Evolutionary conservation across 805 yeast species (phyloP).

Genomic region (Suhomyces vadensis): DNA sequence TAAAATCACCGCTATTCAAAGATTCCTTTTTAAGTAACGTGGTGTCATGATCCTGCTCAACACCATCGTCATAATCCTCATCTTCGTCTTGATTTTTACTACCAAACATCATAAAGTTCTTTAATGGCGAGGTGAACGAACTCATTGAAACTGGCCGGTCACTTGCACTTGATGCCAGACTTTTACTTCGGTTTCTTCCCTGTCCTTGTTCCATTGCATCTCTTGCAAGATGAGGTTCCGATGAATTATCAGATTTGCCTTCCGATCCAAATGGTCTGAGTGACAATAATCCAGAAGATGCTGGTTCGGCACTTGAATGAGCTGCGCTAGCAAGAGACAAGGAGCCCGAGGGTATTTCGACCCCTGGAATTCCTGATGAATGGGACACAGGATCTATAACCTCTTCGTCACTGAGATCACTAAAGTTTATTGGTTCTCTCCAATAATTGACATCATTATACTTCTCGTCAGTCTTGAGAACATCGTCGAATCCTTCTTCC

Average conservation of each 20-base stretch:
- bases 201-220: neutral
- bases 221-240: neutral
- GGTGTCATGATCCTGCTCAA: slow-evolving; percentile 24
- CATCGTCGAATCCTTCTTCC: slow-evolving; percentile 33
- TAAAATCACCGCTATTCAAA: slow-evolving; percentile 16
- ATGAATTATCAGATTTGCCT: neutral
- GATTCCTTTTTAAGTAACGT: slow-evolving; percentile 5
- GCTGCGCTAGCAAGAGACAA: slow-evolving; percentile 6
- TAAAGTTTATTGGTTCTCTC: slow-evolving; percentile 78
- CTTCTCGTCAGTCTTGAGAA: slow-evolving; percentile 50
- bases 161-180: slow-evolving; percentile 7
- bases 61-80: slow-evolving; percentile 25
- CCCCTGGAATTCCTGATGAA: neutral
- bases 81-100: slow-evolving; percentile 28
- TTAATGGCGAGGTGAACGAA: slow-evolving; percentile 42
- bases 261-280: slow-evolving; percentile 6
- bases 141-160: slow-evolving; percentile 37
- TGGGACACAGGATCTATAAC: slow-evolving; percentile 18
- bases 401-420: slow-evolving; percentile 49
- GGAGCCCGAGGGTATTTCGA: neutral
- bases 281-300: slow-evolving; percentile 12
- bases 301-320: slow-evolving; percentile 1
- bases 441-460: slow-evolving; percentile 89
- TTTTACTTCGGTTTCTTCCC: slow-evolving; percentile 5
- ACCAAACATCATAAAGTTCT: slow-evolving; percentile 41